Percentiles rank a stretch among this genome's conserved stretches.
Evolutionary conservation across 192 early-diverging fungal genomes (phyloP).

Genomic region (Entrophospora sp.): DNA sequence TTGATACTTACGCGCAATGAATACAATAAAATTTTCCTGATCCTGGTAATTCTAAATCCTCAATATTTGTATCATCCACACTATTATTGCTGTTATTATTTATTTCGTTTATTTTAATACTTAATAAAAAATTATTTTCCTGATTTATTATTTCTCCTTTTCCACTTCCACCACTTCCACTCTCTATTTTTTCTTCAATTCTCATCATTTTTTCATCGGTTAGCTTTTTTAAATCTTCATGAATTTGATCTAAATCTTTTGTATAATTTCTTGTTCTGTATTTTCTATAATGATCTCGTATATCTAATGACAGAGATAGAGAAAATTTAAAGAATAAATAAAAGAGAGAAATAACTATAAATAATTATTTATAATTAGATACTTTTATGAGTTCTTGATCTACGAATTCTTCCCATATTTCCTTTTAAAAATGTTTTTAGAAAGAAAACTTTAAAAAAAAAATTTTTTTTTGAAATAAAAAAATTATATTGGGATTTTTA

Average conservation of each 20-base stretch:
- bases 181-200: conserved; percentile 6
- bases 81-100: neutral
- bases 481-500: too few species aligned
- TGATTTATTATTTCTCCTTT: too few species aligned
- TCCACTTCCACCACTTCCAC: too few species aligned
- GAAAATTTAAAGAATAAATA: neutral
- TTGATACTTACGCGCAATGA: conserved; percentile 54
- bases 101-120: neutral
- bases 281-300: conserved; percentile 72
- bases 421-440: neutral
- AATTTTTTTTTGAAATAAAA: too few species aligned
- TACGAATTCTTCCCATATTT: conserved; percentile 44
- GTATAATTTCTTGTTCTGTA: conserved; percentile 76
- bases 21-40: conserved; percentile 88
- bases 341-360: neutral
- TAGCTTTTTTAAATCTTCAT: conserved; percentile 65
- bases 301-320: conserved; percentile 26
- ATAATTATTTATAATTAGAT: neutral
- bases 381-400: conserved; percentile 41
- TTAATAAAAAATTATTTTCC: too few species aligned
- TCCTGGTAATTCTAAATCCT: conserved; percentile 84
- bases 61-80: neutral
- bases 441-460: too few species aligned
- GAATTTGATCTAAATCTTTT: conserved; percentile 94
- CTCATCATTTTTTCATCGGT: neutral